Evolutionary conservation across 139 green algal species (phyloP).

Genomic region (Microglena sp.): DNA sequence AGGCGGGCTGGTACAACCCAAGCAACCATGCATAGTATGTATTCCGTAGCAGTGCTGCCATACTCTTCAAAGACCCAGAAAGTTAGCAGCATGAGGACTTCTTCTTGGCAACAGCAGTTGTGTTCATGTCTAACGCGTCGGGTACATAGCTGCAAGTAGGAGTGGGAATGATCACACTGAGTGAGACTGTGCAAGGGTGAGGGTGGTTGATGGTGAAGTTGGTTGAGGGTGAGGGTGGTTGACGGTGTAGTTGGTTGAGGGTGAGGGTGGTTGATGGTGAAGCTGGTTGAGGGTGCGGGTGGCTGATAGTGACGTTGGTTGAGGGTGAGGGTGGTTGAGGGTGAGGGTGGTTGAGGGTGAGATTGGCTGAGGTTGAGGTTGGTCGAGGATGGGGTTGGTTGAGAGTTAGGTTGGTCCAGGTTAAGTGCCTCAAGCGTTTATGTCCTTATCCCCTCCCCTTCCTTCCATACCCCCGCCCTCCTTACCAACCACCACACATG

Average conservation of each 20-base stretch:
- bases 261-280: background rate
- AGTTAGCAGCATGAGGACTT: conserved; percentile 65
- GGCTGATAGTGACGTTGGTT: background rate
- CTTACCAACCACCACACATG: too few species aligned
- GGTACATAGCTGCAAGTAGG: conserved; percentile 63
- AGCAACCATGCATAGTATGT: too few species aligned
- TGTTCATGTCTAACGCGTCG: conserved; percentile 88
- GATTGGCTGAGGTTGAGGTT: background rate
- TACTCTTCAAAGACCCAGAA: too few species aligned
- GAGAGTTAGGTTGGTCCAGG: background rate
- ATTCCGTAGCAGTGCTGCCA: too few species aligned
- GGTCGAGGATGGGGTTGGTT: too few species aligned
- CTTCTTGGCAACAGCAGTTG: conserved; percentile 35
- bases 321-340: background rate
- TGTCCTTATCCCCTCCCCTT: too few species aligned
- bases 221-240: background rate
- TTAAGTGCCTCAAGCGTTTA: too few species aligned
- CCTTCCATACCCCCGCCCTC: too few species aligned
- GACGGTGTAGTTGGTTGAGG: background rate
- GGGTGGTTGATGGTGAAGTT: background rate
- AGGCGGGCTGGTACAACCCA: too few species aligned
- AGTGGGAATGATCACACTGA: background rate
- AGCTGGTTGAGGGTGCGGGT: background rate
- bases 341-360: background rate
- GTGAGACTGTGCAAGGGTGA: background rate